These are phyloP conservation scores for Pseudogymnoascus sp. DNA, from an alignment of 2,329 filamentous ascomycete genomes.

Conservation along the genomic window DNA sequence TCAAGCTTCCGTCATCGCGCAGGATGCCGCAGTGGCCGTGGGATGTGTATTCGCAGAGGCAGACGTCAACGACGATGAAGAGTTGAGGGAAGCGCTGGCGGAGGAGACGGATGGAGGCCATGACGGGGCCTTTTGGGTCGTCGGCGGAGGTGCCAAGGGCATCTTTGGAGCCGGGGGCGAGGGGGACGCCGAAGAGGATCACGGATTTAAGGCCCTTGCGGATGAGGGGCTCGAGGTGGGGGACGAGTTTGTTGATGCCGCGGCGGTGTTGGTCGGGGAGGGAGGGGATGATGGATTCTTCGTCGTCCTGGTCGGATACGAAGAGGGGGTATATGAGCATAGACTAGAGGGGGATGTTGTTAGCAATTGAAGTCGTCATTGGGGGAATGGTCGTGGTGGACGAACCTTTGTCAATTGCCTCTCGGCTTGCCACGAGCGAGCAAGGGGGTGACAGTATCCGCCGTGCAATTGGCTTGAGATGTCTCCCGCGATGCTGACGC, in stretches of 20 bases:
- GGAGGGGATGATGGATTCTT: constrained; percentile 82
- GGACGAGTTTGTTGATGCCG: constrained; percentile 75
- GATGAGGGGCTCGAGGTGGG: constrained; percentile 78
- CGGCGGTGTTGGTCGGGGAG: constrained; percentile 84
- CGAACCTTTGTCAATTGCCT: constrained; percentile 74
- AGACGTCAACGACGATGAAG: constrained; percentile 88
- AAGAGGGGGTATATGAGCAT: constrained; percentile 99
- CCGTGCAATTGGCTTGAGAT: constrained; percentile 78
- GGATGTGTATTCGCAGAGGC: constrained; percentile 96
- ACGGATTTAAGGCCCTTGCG: constrained; percentile 86
- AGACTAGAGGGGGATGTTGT: constrained; percentile 45
- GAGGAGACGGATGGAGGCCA: constrained; percentile 74
- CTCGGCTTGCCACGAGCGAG: constrained; percentile 75
- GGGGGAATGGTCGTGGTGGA: constrained; percentile 8
- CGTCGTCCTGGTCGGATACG: constrained; percentile 87
- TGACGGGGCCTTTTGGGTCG: constrained; percentile 86
- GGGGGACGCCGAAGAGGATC: constrained; percentile 90
- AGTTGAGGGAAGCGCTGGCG: constrained; percentile 79
- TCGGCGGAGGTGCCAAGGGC: constrained; percentile 86
- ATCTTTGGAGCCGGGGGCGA: constrained; percentile 75
- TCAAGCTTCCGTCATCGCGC: constrained; percentile 82
- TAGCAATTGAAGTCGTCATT: background rate
- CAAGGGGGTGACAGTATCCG: constrained; percentile 72
- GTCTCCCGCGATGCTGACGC: constrained; percentile 62
- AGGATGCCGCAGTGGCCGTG: constrained; percentile 97